Base-by-base conservation (phyloP, 192 early-diverging fungal genomes). In the Umbelopsis ramanniana region DNA sequence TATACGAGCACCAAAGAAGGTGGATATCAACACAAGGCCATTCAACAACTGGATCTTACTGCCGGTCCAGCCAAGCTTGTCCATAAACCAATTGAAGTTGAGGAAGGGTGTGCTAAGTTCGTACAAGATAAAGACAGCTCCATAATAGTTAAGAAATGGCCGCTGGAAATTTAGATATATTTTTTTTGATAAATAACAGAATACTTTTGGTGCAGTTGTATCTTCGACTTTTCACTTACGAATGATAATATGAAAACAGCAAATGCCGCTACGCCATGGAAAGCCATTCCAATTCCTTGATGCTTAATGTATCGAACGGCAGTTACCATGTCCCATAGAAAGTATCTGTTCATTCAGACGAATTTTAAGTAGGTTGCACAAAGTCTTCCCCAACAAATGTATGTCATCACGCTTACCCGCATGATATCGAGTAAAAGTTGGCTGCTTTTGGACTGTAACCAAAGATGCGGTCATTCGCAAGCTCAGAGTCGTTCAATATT, bases 101-200 rank as follows among this genome's bases (percentile, higher is more conserved):
- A 98, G 85, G 72, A 96, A 96, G 15, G 93, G 92, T 10, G 95
- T 96, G 70, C 87, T 90, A n/a, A 94, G 78, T 80, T 98, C 96
- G 79, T 90, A 95, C 89, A 98, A 88, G 52, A 98, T 87, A 72
- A 95, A 96, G 15, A 89, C 87, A 12, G 91, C 85, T 22, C 94
- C 96, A 74, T 93, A 97, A 82, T 94, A 94, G 75, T 90, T 88
- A 52, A 96, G 78, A 70, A 93, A 93, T 21, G 96, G 96, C 57
- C 85, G 83, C 90, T 93, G 84, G 29, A 46, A 46, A 69, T 54
- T 52, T 1, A 66, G 24, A 24, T 48, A 24, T 22, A 53, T 21
- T 24, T 38, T 8, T 63, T 50, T 22, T 50, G 4, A 68, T 46
- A 21, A 45, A 46, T 22, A 15, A 21, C 55, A 6, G 8, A 52